These are phyloP conservation scores for Globisporangium mamillatum DNA, from an alignment of 352 stramenopile species.

Conservation along the genomic window DNA sequence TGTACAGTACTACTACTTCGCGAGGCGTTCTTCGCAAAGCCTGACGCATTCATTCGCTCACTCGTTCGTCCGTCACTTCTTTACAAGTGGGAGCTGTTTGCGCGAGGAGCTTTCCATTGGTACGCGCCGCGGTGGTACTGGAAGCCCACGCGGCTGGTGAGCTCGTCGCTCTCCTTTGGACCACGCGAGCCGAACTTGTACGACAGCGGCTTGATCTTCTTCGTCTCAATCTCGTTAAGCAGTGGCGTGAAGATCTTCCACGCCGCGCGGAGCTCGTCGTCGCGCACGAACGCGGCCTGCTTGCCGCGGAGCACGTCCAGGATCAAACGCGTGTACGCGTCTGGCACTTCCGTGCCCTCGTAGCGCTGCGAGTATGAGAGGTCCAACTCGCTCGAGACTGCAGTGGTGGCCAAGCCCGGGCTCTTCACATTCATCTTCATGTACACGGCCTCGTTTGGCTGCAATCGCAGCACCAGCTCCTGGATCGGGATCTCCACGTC, in stretches of 20 bases:
- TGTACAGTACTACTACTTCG: not conserved
- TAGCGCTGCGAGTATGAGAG: constrained; percentile 94
- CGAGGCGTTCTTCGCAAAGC: not conserved
- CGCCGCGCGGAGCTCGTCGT: constrained; percentile 94
- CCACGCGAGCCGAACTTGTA: constrained; percentile 94
- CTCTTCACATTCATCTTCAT: constrained; percentile 97
- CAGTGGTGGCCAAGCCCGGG: constrained; percentile 86
- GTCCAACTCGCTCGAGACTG: constrained; percentile 95
- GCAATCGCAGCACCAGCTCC: constrained; percentile 96
- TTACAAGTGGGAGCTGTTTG: constrained; percentile 52
- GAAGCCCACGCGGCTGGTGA: constrained; percentile 64
- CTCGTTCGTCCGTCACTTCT: not conserved
- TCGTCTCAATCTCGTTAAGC: constrained; percentile 93
- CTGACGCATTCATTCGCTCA: not conserved
- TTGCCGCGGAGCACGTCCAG: constrained; percentile 96
- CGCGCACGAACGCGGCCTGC: constrained; percentile 95
- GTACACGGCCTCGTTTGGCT: constrained; percentile 97
- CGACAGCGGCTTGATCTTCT: constrained; percentile 88
- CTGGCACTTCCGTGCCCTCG: constrained; percentile 85
- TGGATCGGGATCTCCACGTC: constrained; percentile 88
- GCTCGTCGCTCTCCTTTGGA: constrained; percentile 88
- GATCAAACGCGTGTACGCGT: constrained; percentile 97
- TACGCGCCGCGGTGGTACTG: constrained; percentile 78
- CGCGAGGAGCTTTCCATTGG: constrained; percentile 58
- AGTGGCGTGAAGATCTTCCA: constrained; percentile 99